Evolutionary conservation across 2,329 filamentous ascomycete genomes (phyloP).

Genomic region (Cercospora sp.): DNA sequence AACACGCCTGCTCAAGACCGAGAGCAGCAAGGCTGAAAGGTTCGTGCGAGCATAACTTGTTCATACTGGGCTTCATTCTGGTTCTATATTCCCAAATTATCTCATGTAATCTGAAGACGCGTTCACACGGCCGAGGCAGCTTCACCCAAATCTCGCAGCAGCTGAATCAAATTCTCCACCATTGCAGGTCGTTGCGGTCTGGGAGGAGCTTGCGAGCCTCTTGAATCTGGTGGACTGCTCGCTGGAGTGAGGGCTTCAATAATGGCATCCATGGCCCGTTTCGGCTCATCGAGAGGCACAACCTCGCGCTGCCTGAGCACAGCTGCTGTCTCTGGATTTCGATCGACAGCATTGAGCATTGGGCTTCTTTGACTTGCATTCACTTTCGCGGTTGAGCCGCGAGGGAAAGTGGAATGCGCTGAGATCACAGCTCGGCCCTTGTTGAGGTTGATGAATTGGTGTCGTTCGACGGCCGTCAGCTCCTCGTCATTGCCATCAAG

Average conservation of each 20-base stretch:
- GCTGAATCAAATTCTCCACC: constrained; percentile 27
- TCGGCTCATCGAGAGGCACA: constrained; percentile 21
- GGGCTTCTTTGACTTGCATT: constrained; percentile 12
- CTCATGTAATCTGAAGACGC: background rate
- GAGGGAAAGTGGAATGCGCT: constrained; percentile 17
- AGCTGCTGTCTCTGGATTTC: constrained; percentile 17
- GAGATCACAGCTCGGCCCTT: constrained; percentile 26
- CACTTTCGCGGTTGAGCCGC: constrained; percentile 12
- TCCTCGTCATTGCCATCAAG: constrained; percentile 26
- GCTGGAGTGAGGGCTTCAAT: constrained; percentile 24
- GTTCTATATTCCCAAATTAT: background rate
- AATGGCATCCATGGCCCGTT: constrained; percentile 25
- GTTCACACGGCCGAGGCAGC: constrained; percentile 23
- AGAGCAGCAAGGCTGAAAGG: no score
- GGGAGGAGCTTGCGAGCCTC: background rate
- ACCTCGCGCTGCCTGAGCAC: constrained; percentile 14
- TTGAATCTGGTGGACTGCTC: constrained; percentile 20
- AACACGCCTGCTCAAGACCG: background rate
- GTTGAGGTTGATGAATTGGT: constrained; percentile 28
- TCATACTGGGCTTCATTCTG: background rate
- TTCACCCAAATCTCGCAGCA: constrained; percentile 26
- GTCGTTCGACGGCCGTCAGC: constrained; percentile 18
- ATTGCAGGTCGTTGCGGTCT: constrained; percentile 25
- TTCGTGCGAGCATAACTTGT: background rate
- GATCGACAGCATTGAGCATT: constrained; percentile 12